Percentiles rank a stretch among this genome's conserved stretches.
These are phyloP conservation scores for Leucocoprinus birnbaumii DNA, from an alignment of 768 basidiomycete species.

Conservation along the genomic window DNA sequence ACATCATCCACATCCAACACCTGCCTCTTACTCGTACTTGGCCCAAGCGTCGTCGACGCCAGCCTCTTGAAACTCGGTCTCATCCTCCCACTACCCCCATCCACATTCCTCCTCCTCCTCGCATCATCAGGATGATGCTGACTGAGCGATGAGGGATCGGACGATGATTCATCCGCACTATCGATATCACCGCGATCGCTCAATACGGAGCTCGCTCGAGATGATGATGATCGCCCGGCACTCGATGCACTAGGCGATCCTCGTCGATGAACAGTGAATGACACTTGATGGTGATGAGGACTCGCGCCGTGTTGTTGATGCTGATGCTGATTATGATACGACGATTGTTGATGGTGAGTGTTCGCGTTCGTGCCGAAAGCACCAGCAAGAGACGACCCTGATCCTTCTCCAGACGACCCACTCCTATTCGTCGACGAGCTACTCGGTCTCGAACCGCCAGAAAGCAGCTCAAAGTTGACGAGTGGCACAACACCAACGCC, in stretches of 20 bases:
- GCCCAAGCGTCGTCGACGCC: slow-evolving; percentile 71
- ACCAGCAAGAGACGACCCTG: slow-evolving; percentile 37
- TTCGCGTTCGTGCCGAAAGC: slow-evolving; percentile 27
- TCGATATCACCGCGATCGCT: slow-evolving; percentile 21
- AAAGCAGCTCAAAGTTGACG: slow-evolving; percentile 2
- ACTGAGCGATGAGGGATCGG: background rate
- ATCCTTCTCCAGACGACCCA: slow-evolving; percentile 23
- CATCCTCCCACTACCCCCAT: slow-evolving; percentile 24
- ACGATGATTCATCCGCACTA: too few relatives aligned
- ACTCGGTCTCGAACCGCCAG: slow-evolving; percentile 18
- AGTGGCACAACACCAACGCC: background rate
- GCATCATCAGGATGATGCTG: slow-evolving; percentile 2
- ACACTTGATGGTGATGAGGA: background rate
- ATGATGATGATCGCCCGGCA: slow-evolving; percentile 15
- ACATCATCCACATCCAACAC: slow-evolving; percentile 27
- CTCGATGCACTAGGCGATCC: slow-evolving; percentile 19
- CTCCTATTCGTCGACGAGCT: slow-evolving; percentile 26
- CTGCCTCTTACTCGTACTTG: slow-evolving; percentile 50
- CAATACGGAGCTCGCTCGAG: slow-evolving; percentile 29
- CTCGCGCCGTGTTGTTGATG: background rate
- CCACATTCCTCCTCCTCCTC: slow-evolving; percentile 17
- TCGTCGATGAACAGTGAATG: slow-evolving; percentile 21
- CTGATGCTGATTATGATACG: background rate
- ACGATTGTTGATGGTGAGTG: background rate
- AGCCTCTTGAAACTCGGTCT: slow-evolving; percentile 72